These are phyloP conservation scores for Tilletia walkeri DNA, from an alignment of 1,284 basidiomycete genomes.

Conservation along the genomic window DNA sequence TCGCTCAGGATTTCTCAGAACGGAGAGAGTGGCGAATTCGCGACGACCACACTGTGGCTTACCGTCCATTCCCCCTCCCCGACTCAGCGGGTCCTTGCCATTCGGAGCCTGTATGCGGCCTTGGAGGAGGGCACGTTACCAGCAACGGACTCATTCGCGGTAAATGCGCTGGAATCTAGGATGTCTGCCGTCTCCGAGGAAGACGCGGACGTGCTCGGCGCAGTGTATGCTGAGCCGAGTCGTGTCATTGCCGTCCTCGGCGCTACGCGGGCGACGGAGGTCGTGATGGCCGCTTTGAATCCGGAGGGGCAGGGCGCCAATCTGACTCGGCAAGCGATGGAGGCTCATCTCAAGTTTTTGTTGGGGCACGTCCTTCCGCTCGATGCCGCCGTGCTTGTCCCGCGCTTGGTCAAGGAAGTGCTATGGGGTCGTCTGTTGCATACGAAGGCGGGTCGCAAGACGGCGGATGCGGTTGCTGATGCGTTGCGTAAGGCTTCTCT, in stretches of 20 bases:
- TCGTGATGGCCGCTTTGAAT: constrained; percentile 12
- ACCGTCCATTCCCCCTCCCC: constrained; percentile 43
- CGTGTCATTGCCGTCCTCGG: neutral
- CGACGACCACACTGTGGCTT: constrained; percentile 40
- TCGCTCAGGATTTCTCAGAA: neutral
- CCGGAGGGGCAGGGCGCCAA: neutral
- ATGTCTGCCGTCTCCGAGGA: constrained; percentile 33
- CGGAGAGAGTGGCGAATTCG: constrained; percentile 25
- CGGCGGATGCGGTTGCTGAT: constrained; percentile 15
- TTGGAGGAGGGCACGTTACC: constrained; percentile 27
- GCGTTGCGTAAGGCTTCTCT: constrained; percentile 29
- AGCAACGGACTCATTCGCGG: constrained; percentile 38
- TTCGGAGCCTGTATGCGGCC: constrained; percentile 35
- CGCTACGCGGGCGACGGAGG: neutral
- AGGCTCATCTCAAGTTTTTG: constrained; percentile 29
- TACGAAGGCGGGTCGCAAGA: constrained; percentile 19
- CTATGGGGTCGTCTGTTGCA: constrained; percentile 6
- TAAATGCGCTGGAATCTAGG: constrained; percentile 33
- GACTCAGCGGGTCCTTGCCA: constrained; percentile 34
- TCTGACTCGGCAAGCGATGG: constrained; percentile 21
- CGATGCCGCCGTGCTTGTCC: constrained; percentile 17
- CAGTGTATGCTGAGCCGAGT: constrained; percentile 28
- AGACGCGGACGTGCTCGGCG: constrained; percentile 31
- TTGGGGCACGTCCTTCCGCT: constrained; percentile 20
- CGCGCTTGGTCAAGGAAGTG: neutral